Conservation (phyloP, 495 filamentous ascomycete genomes). For the Aspergillus cristatus region DNA sequence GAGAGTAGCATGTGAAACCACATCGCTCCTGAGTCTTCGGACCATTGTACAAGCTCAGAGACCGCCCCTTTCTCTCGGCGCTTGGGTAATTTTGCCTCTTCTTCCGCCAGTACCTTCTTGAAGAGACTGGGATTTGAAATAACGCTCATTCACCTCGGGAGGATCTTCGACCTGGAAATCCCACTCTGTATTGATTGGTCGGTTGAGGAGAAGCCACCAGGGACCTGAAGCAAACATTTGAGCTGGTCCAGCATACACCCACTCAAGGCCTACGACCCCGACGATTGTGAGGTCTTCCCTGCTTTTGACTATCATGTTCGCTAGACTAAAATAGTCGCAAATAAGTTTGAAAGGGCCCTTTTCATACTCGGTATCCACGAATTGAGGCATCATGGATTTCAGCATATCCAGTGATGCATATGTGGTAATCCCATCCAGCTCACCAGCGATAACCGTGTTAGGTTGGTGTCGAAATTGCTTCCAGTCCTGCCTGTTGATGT, state of each 20-base stretch:
- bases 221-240: conserved; percentile 27
- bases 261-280: conserved; percentile 29
- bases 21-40: conserved; percentile 21
- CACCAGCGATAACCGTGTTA: conserved; percentile 20
- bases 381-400: conserved; percentile 13
- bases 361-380: conserved; percentile 20
- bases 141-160: conserved; percentile 15
- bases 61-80: conserved; percentile 19
- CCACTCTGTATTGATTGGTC: conserved; percentile 19
- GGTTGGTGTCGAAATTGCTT: conserved; percentile 22
- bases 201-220: conserved; percentile 26
- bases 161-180: conserved; percentile 15
- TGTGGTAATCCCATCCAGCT: conserved; percentile 14
- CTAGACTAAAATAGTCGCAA: conserved; percentile 26
- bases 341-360: conserved; percentile 23
- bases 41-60: conserved; percentile 24
- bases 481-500: conserved; percentile 23
- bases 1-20: conserved; percentile 26
- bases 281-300: conserved; percentile 23
- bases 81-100: conserved; percentile 22
- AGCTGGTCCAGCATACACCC: conserved; percentile 26
- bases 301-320: conserved; percentile 26
- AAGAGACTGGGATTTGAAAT: conserved; percentile 22
- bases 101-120: no score
- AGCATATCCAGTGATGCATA: conserved; percentile 19